These are phyloP conservation scores for Niebla homalea DNA, from an alignment of 495 filamentous ascomycete genomes.

Conservation along the genomic window DNA sequence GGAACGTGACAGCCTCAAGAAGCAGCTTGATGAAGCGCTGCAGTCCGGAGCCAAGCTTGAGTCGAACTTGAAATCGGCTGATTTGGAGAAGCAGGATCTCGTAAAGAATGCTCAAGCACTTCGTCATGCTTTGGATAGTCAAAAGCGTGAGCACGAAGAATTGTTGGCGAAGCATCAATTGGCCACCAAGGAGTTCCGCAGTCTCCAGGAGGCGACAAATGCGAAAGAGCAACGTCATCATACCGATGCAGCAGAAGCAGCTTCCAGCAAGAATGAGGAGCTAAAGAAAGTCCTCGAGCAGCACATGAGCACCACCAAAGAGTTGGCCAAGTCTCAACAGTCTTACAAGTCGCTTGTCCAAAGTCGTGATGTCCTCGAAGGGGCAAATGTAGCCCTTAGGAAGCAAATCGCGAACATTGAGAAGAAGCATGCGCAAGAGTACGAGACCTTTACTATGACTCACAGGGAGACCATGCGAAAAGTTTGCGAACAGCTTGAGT, in stretches of 20 bases:
- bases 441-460: neutral
- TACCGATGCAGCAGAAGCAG: neutral
- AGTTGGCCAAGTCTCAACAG: neutral
- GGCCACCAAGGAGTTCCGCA: neutral
- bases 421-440: neutral
- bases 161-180: neutral
- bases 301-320: slow-evolving; percentile 1
- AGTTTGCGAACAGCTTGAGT: too few relatives aligned
- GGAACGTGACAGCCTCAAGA: neutral
- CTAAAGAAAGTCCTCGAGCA: slow-evolving; percentile 2
- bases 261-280: neutral
- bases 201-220: neutral
- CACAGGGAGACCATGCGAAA: neutral
- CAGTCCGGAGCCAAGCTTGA: neutral
- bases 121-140: neutral
- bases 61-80: neutral
- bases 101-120: neutral
- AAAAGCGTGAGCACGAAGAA: neutral
- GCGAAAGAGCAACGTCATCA: neutral
- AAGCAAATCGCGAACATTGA: neutral
- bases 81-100: neutral
- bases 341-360: neutral
- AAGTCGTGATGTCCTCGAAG: neutral
- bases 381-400: neutral
- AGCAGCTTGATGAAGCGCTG: neutral